phyloP scores from a whole-genome alignment of 257 asterid species.

The Pogostemon cablin region DNA sequence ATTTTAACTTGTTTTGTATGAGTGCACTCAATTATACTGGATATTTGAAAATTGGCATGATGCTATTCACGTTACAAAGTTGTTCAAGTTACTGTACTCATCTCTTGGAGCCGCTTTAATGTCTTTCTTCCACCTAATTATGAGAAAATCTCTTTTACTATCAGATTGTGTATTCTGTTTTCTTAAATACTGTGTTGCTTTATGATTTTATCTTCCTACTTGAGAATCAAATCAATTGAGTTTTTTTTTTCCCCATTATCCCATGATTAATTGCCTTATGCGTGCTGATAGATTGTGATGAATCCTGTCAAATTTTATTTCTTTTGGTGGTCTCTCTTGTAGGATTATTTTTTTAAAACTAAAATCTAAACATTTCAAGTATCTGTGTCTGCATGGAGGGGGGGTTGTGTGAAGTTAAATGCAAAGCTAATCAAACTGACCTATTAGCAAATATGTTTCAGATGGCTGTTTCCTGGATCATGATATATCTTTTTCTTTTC shows the following conservation, averaged over 20 bases:
- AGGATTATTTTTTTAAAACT: not conserved
- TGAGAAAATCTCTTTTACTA: not conserved
- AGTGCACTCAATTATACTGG: no score
- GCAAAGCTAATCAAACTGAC: constrained; percentile 21
- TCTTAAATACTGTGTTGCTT: not conserved
- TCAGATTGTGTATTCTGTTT: not conserved
- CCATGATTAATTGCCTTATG: not conserved
- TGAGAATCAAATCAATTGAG: constrained; percentile 11
- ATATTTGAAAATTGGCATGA: no score
- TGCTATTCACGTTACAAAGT: not conserved
- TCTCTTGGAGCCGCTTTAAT: not conserved
- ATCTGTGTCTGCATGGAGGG: no score
- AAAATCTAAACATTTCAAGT: no score
- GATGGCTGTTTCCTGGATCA: constrained; percentile 19
- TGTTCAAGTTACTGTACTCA: not conserved
- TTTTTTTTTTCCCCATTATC: no score
- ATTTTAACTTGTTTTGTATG: no score
- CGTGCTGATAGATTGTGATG: not conserved
- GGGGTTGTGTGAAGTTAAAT: not conserved
- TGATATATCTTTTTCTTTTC: not conserved
- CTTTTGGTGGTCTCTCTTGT: not conserved
- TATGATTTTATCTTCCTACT: not conserved
- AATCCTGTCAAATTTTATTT: constrained; percentile 4
- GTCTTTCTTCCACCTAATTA: constrained; percentile 2
- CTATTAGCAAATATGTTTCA: constrained; percentile 5